Evolutionary conservation across 441 rosid genomes (phyloP), one percentile per base, ranked within the genome.

Genomic region (Corymbia citriodora): DNA sequence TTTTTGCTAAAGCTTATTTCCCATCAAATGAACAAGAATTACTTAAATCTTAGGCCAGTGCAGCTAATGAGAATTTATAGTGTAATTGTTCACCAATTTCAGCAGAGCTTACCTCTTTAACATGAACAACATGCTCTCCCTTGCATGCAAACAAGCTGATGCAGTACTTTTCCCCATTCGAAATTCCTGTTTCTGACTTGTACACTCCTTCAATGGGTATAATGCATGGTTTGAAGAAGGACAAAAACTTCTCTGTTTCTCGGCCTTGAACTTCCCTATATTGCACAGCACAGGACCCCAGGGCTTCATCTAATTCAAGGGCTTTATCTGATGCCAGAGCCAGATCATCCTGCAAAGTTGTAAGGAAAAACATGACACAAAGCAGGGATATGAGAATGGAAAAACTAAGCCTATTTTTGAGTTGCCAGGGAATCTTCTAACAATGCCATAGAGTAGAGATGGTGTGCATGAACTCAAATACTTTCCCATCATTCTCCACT

Each of bases 251-350:
- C 93, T 93, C 96, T 3, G 97, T 96, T 94, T 97, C 99, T 91
- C 91, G 95, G 92, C 99, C 99, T 94, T 97, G 97, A 93, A 96
- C 95, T 95, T 97, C 99, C 89, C 96, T 93, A 90, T 97, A 97
- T 91, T 97, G 99, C 88, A 97, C 99, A 0, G 98, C 90, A 90
- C 99, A 95, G 61, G 96, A 94, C 85, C 99, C 98, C 50, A 97
- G 93, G 40, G 96, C 96, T 88, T 94, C 93, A 94, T 96, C 99
- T 91, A 97, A 89, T 92, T 97, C 98, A 52, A 97, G 95, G 74
- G 99, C 96, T 92, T 97, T 96, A 83, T 95, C 96, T 31, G 99
- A 96, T 89, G 95, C 99, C 91, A 94, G 90, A 86, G 89, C 89
- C 50, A 95, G 93, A 89, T 97, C 99, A 90, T 90, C 96, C 99